Conservation (phyloP, 768 basidiomycete species). For the Suillus cothurnatus region DNA sequence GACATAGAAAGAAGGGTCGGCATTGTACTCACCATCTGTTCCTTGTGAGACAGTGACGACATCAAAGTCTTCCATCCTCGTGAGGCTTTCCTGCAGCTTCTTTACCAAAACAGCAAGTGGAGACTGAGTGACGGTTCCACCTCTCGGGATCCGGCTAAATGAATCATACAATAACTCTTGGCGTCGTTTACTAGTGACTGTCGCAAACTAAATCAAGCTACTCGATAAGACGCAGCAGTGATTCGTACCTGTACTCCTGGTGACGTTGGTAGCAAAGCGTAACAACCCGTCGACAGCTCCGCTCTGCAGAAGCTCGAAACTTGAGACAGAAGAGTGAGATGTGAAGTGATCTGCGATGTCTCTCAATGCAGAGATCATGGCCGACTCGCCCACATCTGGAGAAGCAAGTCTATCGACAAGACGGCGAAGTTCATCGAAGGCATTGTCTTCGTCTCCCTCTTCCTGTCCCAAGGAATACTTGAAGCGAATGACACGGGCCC, state of each 20-base stretch:
- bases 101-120: conserved; percentile 84
- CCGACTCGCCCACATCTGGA: conserved; percentile 59
- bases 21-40: conserved; percentile 63
- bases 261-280: conserved; percentile 73
- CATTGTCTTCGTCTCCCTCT: conserved; percentile 56
- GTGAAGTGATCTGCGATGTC: conserved; percentile 84
- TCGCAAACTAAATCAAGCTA: conserved; percentile 8
- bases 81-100: conserved; percentile 94
- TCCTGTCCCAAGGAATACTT: conserved; percentile 69
- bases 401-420: conserved; percentile 68
- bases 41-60: conserved; percentile 87
- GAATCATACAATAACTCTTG: conserved; percentile 81
- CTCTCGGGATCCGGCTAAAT: conserved; percentile 61
- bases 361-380: conserved; percentile 59
- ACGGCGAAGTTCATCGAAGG: conserved; percentile 62
- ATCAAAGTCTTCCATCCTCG: conserved; percentile 94
- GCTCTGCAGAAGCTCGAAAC: conserved; percentile 94
- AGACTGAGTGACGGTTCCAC: conserved; percentile 47
- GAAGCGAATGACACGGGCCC: conserved; percentile 88
- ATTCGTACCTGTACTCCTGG: conserved; percentile 41
- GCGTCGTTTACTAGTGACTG: conserved; percentile 67
- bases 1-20: conserved; percentile 4
- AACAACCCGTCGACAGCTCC: conserved; percentile 89
- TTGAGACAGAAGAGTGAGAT: conserved; percentile 81
- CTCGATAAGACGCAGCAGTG: conserved; percentile 12